Conservation (phyloP, 2,329 filamentous ascomycete genomes). For the Aspergillus flavus region DNA sequence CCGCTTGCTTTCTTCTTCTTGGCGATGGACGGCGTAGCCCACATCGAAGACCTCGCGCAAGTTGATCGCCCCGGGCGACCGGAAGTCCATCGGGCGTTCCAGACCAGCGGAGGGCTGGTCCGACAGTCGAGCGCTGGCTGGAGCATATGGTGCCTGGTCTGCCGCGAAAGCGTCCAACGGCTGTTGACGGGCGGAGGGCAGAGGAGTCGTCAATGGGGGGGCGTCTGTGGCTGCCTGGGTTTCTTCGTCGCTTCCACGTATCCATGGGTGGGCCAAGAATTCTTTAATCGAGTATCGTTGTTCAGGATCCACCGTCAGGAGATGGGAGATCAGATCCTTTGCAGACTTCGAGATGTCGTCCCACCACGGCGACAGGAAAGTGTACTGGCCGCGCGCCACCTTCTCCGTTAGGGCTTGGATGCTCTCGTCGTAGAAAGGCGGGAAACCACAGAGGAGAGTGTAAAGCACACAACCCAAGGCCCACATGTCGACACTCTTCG, state of each 20-base stretch:
- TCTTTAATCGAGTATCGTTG: slow-evolving; percentile 92
- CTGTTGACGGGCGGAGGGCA: slow-evolving; percentile 52
- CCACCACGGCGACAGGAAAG: slow-evolving; percentile 98
- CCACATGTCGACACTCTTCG: slow-evolving; percentile 99
- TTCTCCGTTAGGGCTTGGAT: slow-evolving; percentile 97
- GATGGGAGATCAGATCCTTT: slow-evolving; percentile 89
- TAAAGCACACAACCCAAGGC: slow-evolving; percentile 95
- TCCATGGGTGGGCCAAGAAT: slow-evolving; percentile 95
- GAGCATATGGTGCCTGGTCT: slow-evolving; percentile 45
- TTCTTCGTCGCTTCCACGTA: slow-evolving; percentile 69
- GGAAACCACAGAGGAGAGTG: slow-evolving; percentile 94
- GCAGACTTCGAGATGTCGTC: slow-evolving; percentile 96
- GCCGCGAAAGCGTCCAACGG: slow-evolving; percentile 58
- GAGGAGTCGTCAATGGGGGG: slow-evolving; percentile 70
- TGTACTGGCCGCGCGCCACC: slow-evolving; percentile 94
- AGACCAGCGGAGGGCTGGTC: slow-evolving; percentile 57
- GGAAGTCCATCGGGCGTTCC: slow-evolving; percentile 82
- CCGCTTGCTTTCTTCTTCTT: slow-evolving; percentile 93
- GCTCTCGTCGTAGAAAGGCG: slow-evolving; percentile 97
- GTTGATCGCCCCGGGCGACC: slow-evolving; percentile 92
- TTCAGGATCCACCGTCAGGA: slow-evolving; percentile 91
- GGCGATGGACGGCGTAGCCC: slow-evolving; percentile 93
- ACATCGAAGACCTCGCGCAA: slow-evolving; percentile 97
- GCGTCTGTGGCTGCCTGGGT: slow-evolving; percentile 70
- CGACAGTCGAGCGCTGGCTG: slow-evolving; percentile 56